Percentiles rank a stretch among this genome's conserved stretches.
Conservation (phyloP, 345 rosid species). For the Pugionium cornutum region DNA sequence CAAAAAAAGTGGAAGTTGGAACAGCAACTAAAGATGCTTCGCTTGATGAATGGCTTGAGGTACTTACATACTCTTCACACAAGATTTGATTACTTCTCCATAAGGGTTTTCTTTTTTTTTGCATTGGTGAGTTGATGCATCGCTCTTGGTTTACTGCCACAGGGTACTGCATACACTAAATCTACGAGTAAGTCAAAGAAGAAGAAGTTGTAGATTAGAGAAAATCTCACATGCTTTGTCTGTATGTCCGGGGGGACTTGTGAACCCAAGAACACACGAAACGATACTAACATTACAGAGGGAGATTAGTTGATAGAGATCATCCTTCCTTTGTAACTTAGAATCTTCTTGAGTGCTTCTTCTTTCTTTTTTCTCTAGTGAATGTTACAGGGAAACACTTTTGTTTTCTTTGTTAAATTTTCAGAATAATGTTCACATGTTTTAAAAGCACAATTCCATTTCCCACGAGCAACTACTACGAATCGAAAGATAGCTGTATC, state of each 20-base stretch:
- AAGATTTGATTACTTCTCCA: neutral
- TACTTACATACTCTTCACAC: neutral
- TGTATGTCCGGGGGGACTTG: neutral
- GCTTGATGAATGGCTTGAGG: slow-evolving; percentile 97
- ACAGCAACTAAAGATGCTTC: slow-evolving; percentile 67
- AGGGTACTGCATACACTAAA: slow-evolving; percentile 77
- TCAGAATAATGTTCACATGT: neutral
- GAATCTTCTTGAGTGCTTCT: neutral
- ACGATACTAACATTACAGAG: slow-evolving; percentile 27
- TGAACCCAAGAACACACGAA: slow-evolving; percentile 11
- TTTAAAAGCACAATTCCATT: neutral
- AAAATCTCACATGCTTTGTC: slow-evolving; percentile 6
- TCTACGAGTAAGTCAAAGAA: slow-evolving; percentile 68
- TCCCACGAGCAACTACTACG: no score
- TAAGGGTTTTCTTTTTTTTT: neutral
- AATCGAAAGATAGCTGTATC: no score
- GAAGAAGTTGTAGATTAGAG: slow-evolving; percentile 52
- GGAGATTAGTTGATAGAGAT: slow-evolving; percentile 27
- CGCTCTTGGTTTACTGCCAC: slow-evolving; percentile 10
- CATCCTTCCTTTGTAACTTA: slow-evolving; percentile 25
- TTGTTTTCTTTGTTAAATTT: neutral
- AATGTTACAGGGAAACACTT: neutral
- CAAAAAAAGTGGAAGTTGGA: slow-evolving; percentile 83
- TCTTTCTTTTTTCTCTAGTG: neutral
- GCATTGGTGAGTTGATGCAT: slow-evolving; percentile 1